phyloP scores from a whole-genome alignment of 2,329 filamentous ascomycete species.

The Mariannaea sp. region DNA sequence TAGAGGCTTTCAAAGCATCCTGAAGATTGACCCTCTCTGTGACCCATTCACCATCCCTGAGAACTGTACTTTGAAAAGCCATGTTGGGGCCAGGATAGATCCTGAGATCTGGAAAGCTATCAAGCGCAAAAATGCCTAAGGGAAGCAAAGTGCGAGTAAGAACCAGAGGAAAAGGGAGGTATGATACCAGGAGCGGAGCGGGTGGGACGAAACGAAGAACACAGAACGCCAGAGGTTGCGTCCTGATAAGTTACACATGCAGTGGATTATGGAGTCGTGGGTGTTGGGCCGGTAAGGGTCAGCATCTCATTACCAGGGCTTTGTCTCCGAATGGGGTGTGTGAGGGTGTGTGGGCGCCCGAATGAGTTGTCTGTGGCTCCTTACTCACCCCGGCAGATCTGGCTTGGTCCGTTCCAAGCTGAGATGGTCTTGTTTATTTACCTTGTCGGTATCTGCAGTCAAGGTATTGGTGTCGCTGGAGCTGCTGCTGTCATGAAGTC shows the following conservation, averaged over 20 bases:
- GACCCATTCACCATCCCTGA: conserved; percentile 61
- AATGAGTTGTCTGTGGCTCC: conserved; percentile 3
- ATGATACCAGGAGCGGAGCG: conserved; percentile 3
- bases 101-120: conserved; percentile 19
- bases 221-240: not conserved
- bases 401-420: conserved; percentile 1
- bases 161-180: conserved; percentile 4
- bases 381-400: conserved; percentile 6
- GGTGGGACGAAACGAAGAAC: conserved; percentile 11
- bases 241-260: conserved; percentile 5
- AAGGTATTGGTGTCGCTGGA: not conserved
- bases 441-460: not conserved
- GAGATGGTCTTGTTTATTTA: conserved; percentile 2
- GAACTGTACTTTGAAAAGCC: conserved; percentile 59
- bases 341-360: not conserved
- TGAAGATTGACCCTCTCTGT: conserved; percentile 55
- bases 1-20: conserved; percentile 48
- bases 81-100: conserved; percentile 38
- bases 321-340: conserved; percentile 1
- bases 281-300: conserved; percentile 3
- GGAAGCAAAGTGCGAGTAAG: not conserved
- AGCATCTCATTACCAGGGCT: conserved; percentile 6
- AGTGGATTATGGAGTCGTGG: conserved; percentile 1
- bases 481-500: not conserved
- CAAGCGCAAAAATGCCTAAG: not conserved